These are phyloP conservation scores for Tylopilus felleus DNA, from an alignment of 768 basidiomycete species.

Conservation along the genomic window DNA sequence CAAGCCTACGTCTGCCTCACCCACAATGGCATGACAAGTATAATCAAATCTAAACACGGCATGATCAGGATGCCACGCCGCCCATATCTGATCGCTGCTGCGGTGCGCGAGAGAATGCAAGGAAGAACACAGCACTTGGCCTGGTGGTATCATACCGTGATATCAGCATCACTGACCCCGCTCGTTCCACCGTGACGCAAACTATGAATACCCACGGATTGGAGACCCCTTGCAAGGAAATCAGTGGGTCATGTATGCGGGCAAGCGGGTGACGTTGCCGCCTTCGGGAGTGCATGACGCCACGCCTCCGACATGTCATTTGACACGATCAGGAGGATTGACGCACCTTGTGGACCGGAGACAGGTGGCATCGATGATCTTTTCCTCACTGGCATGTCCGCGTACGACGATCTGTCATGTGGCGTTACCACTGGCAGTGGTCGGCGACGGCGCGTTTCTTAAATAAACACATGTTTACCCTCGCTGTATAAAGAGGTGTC, in stretches of 20 bases:
- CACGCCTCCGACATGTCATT: neutral
- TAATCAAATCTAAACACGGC: neutral
- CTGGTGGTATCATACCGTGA: neutral
- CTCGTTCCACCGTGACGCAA: neutral
- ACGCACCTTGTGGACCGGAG: neutral
- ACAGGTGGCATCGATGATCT: neutral
- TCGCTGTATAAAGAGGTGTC: neutral
- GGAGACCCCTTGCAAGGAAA: too few species aligned
- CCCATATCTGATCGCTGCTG: neutral
- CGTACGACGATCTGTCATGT: constrained; percentile 1
- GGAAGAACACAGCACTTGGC: neutral
- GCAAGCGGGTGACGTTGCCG: neutral
- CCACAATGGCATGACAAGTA: too few species aligned
- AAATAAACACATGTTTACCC: too few species aligned
- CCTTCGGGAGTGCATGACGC: neutral
- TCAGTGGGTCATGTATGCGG: too few species aligned
- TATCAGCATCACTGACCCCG: neutral
- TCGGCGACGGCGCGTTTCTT: neutral
- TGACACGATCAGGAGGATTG: neutral
- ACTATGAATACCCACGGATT: too few species aligned
- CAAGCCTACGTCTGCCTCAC: too few species aligned
- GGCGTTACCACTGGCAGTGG: constrained; percentile 9
- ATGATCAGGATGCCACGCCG: neutral
- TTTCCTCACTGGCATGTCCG: neutral
- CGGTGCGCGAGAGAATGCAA: too few species aligned